These are phyloP conservation scores for Hanseniaspora thailandica DNA, from an alignment of 805 yeast species.

Conservation along the genomic window DNA sequence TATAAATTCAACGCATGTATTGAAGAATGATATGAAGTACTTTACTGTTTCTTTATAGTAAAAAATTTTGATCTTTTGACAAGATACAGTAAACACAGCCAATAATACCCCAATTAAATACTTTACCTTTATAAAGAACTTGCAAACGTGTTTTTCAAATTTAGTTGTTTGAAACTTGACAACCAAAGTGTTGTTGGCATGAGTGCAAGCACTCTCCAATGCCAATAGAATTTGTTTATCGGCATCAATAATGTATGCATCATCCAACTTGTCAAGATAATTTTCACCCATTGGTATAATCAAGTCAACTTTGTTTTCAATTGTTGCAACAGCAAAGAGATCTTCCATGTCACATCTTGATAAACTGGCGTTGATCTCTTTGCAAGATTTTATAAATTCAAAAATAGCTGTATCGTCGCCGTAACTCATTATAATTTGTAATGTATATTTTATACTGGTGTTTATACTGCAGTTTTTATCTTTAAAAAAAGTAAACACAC, in stretches of 20 bases:
- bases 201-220: constrained; percentile 27
- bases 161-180: constrained; percentile 22
- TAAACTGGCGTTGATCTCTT: constrained; percentile 20
- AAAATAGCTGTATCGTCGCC: too few relatives aligned
- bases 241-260: constrained; percentile 16
- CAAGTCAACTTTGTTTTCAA: constrained; percentile 19
- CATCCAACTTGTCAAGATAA: constrained; percentile 24
- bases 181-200: constrained; percentile 31
- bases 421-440: too few relatives aligned
- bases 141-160: constrained; percentile 9
- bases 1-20: constrained; percentile 19
- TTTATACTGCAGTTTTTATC: too few relatives aligned
- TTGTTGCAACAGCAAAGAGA: background rate
- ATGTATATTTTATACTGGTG: too few relatives aligned
- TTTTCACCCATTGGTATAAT: constrained; percentile 28
- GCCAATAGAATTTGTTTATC: constrained; percentile 19
- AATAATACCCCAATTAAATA: constrained; percentile 28
- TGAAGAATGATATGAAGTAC: constrained; percentile 25
- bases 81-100: constrained; percentile 21
- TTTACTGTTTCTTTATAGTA: constrained; percentile 27
- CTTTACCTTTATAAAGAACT: constrained; percentile 20
- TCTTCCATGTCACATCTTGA: constrained; percentile 1
- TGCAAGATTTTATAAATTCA: constrained; percentile 18
- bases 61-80: constrained; percentile 23
- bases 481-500: too few relatives aligned